Percentiles rank a stretch among this genome's conserved stretches.
Conservation (phyloP, 257 asterid species). For the Solanum chaucha region DNA sequence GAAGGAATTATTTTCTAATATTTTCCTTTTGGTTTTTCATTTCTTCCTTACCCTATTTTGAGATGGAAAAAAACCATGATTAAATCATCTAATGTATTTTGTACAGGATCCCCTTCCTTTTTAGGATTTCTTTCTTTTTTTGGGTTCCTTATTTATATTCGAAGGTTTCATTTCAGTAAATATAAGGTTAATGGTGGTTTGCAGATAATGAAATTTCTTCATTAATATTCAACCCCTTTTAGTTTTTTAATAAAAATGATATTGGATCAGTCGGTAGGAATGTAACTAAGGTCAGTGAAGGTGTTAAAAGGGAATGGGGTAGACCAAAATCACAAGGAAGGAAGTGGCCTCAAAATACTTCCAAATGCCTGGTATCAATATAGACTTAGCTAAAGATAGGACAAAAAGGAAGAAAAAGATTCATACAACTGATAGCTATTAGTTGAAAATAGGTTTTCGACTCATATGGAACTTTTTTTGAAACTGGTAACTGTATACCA, state of each 20-base stretch:
- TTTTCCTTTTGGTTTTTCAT: too few relatives aligned
- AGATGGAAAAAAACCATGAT: neutral
- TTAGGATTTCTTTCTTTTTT: neutral
- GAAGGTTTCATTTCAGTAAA: neutral
- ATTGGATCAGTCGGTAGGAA: neutral
- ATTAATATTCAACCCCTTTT: neutral
- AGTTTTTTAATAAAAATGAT: neutral
- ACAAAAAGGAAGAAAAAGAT: neutral
- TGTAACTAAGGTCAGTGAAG: neutral
- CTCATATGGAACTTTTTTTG: too few relatives aligned
- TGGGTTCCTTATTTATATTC: too few relatives aligned
- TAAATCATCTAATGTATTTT: neutral
- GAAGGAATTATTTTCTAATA: neutral
- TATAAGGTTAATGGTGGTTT: neutral
- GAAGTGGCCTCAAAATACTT: too few relatives aligned
- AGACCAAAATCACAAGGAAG: too few relatives aligned
- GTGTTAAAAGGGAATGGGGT: too few relatives aligned
- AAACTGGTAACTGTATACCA: too few relatives aligned
- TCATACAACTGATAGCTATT: neutral
- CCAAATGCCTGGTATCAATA: too few relatives aligned
- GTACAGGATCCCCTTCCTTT: neutral
- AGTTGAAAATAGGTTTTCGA: neutral
- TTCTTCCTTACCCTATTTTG: neutral
- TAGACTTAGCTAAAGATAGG: neutral
- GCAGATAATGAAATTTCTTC: neutral